A percentile compares a stretch with the other conserved stretches of the same genome.
These are phyloP conservation scores for Oryza glaberrima DNA, from an alignment of 176 grass and related monocot genomes.

Conservation along the genomic window DNA sequence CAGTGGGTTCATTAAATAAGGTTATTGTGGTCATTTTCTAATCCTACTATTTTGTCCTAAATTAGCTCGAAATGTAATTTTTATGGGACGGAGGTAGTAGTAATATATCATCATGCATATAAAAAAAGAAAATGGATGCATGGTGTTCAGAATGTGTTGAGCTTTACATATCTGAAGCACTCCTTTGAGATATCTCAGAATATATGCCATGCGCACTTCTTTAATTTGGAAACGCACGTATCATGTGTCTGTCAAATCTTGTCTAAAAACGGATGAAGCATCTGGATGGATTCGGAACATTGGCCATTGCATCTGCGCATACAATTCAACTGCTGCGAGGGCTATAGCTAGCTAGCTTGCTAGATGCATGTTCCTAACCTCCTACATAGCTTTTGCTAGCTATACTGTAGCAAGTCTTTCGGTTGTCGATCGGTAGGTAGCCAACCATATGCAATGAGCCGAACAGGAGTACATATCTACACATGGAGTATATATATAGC, in stretches of 20 bases:
- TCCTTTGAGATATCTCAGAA: conserved; percentile 14
- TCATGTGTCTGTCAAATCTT: background rate
- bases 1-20: too few relatives aligned
- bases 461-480: background rate
- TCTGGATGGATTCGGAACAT: conserved; percentile 21
- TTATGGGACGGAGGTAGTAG: too few relatives aligned
- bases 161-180: too few relatives aligned
- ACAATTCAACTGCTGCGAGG: background rate
- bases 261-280: conserved; percentile 7
- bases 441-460: background rate
- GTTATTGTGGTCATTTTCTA: too few relatives aligned
- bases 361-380: background rate
- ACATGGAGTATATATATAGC: background rate
- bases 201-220: conserved; percentile 15
- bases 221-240: background rate
- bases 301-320: background rate
- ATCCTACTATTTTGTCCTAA: too few relatives aligned
- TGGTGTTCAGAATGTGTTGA: too few relatives aligned
- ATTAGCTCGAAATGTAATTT: too few relatives aligned
- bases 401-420: background rate
- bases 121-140: background rate
- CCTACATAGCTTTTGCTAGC: background rate
- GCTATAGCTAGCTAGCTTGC: background rate
- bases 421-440: background rate
- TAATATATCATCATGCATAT: too few relatives aligned